Base-by-base conservation (phyloP, 805 yeast genomes). In the Pichia paraexigua region DNA sequence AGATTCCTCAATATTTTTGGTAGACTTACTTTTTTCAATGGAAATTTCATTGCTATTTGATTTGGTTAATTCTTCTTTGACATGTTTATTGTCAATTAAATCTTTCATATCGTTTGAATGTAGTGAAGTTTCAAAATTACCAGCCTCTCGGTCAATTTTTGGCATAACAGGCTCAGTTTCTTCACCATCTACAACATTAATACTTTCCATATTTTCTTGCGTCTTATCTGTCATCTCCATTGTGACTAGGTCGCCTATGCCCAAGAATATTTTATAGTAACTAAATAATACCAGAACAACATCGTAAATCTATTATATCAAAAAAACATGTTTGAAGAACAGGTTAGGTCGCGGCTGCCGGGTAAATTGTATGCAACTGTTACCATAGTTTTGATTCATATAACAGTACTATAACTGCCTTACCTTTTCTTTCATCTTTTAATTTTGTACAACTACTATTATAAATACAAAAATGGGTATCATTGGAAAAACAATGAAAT, bases 401-500 rank as follows among this genome's bases (percentile, higher is more conserved):
- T 7, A 5, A 24, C 7, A 24, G 4, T 24, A 7, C 25, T 24
- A 24, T 5, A 5, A 24, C 4, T 7, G 7, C 30, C 11, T 2
- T 11, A 6, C 30, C 30, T 27, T 27, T 12, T 27, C 30, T 27
- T 24, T 24, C 25, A 24, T 5, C 30, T 27, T 12, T 12, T 27
- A 12, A 10, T 27, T 9, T 2, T 7, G 13, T 10, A 11, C 30
- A 30, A 13, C 4, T 3, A 13, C 3, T 7, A 30, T 13, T 12
- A 30, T 3, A 6, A 17, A n/a, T n/a, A 17, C 9, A 8, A 35
- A 10, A 35, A 35, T 43, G 47, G 52, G 47, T 37, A 9, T 48
- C 9, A 20, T 41, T 12, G 47, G 45, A 10, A 45, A 50, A 13
- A 44, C 49, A 18, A 27, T 51, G 30, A 50, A 53, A 11, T 24